Evolutionary conservation across 139 green algal species (phyloP).

Genomic region (Pleodorina starrii): DNA sequence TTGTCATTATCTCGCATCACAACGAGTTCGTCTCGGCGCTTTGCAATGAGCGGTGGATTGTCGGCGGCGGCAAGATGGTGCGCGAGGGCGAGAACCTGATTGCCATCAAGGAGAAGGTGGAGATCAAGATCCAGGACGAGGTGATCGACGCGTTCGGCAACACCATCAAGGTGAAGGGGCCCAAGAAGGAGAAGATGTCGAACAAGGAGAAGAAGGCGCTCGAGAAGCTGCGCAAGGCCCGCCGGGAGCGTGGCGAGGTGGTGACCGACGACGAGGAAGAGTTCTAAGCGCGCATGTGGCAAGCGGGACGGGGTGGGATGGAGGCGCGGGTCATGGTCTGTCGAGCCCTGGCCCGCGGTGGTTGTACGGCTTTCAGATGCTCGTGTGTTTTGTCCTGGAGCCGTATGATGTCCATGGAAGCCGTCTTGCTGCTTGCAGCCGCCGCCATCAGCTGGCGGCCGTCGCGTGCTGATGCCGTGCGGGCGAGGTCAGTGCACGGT

Average conservation of each 20-base stretch:
- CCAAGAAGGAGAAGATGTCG: conserved; percentile 88
- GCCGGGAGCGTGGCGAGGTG: conserved; percentile 82
- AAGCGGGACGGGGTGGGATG: background rate
- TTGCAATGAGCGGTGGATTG: conserved; percentile 90
- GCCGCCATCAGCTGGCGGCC: background rate
- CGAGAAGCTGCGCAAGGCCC: conserved; percentile 75
- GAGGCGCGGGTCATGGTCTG: background rate
- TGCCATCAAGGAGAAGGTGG: conserved; percentile 77
- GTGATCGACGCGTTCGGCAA: conserved; percentile 91
- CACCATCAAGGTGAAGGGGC: conserved; percentile 89
- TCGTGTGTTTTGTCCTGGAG: background rate
- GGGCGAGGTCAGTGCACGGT: background rate
- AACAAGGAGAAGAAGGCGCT: conserved; percentile 93
- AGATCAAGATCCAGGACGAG: conserved; percentile 88
- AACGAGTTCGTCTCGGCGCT: conserved; percentile 80
- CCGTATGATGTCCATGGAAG: background rate
- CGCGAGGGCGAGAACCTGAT: conserved; percentile 54
- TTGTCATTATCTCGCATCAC: conserved; percentile 93
- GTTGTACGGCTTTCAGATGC: background rate
- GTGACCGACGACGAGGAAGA: conserved; percentile 84
- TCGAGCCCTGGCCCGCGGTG: background rate
- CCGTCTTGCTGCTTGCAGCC: conserved; percentile 24
- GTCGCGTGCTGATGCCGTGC: background rate
- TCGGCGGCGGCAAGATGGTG: conserved; percentile 82
- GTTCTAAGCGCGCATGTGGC: background rate